Conservation (phyloP, 208 protist genomes). For the Leishmania lainsoni region DNA sequence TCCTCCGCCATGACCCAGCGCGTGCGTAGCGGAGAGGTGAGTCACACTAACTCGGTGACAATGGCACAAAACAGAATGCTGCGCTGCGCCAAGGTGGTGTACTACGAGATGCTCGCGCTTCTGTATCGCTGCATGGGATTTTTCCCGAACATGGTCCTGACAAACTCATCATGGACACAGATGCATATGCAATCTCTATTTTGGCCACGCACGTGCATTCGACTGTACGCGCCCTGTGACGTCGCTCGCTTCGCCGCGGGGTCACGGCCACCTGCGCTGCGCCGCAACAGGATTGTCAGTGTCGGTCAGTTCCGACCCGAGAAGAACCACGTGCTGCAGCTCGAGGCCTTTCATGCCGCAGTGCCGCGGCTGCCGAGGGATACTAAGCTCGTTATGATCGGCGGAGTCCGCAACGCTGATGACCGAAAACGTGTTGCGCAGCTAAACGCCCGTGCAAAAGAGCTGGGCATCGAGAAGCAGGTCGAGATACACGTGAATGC, state of each 20-base stretch:
- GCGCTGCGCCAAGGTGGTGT: constrained; percentile 70
- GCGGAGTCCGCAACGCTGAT: constrained; percentile 73
- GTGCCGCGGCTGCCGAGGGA: constrained; percentile 40
- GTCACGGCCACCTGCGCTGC: constrained; percentile 35
- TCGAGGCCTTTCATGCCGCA: constrained; percentile 82
- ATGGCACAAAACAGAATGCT: constrained; percentile 49
- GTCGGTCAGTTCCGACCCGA: constrained; percentile 98
- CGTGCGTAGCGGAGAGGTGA: constrained; percentile 42
- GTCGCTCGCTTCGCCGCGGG: constrained; percentile 45
- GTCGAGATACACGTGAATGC: constrained; percentile 75
- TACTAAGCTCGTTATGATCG: constrained; percentile 85
- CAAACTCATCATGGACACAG: constrained; percentile 98
- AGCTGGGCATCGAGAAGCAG: constrained; percentile 57
- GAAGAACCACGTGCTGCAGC: constrained; percentile 97
- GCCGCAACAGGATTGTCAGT: constrained; percentile 87
- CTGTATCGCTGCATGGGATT: constrained; percentile 90
- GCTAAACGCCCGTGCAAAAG: constrained; percentile 41
- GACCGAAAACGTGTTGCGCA: constrained; percentile 74
- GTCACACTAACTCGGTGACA: constrained; percentile 84
- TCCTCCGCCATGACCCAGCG: constrained; percentile 78
- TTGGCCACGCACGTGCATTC: constrained; percentile 35
- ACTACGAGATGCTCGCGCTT: constrained; percentile 90
- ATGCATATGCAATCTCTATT: constrained; percentile 91
- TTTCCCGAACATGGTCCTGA: constrained; percentile 85
- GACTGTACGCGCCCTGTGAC: constrained; percentile 95